These are phyloP conservation scores for Rhizopus stolonifer DNA, from an alignment of 371 early-diverging fungal genomes.

Conservation along the genomic window DNA sequence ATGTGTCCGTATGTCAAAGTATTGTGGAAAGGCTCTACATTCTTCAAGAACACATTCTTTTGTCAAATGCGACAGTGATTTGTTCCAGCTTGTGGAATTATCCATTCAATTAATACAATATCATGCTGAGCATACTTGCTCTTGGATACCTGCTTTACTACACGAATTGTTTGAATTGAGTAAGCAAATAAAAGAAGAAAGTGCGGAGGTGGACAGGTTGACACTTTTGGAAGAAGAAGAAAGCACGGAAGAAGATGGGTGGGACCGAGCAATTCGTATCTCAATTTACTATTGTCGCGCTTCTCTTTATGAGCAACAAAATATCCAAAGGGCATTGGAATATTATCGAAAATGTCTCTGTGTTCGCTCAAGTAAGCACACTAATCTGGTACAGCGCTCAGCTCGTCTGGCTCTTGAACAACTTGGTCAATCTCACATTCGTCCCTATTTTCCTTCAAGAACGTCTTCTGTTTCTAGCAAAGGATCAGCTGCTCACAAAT, in stretches of 20 bases:
- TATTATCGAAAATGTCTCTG: not conserved
- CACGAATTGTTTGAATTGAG: constrained; percentile 29
- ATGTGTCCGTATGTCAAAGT: too few species aligned
- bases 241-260: not conserved
- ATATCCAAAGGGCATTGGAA: constrained; percentile 24
- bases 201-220: constrained; percentile 18
- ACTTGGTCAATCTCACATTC: not conserved
- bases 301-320: constrained; percentile 16
- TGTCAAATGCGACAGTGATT: not conserved
- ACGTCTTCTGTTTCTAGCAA: constrained; percentile 33
- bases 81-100: constrained; percentile 19
- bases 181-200: constrained; percentile 38
- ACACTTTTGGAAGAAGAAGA: constrained; percentile 3
- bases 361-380: not conserved
- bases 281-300: constrained; percentile 33
- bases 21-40: too few species aligned
- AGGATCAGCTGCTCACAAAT: constrained; percentile 19
- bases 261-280: constrained; percentile 35
- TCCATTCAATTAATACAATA: constrained; percentile 13
- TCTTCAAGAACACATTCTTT: too few species aligned
- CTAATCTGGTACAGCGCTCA: constrained; percentile 15
- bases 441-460: constrained; percentile 21
- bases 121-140: constrained; percentile 16
- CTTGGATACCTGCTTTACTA: constrained; percentile 27
- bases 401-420: constrained; percentile 21